Base-by-base conservation (phyloP, 495 filamentous ascomycete species). In the Friedmanniomyces endolithicus region DNA sequence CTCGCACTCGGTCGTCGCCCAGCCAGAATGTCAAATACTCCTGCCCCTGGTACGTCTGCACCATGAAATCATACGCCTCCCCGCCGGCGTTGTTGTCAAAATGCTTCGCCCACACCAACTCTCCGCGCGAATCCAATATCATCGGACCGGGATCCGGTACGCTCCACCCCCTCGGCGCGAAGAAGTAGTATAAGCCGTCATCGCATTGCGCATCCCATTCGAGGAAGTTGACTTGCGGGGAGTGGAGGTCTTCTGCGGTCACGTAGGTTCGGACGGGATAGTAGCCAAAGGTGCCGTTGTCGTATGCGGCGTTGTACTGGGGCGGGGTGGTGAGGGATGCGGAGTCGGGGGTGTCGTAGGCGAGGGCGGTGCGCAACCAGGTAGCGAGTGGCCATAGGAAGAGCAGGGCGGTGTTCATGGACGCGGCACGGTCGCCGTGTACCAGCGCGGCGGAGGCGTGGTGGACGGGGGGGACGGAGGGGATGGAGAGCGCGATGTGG, bases 11-110 rank as follows among this genome's bases (percentile, higher is more conserved):
- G 60, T 76, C 72, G 64, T 76, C 64, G 0, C 75, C 75, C 24
- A 67, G 64, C 77, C 75, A 78, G 50, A 77, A 78, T 0, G 74
- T 77, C 35, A 79, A 53, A 33, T 60, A 61, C 16, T 60, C 48
- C 43, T 60, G 23, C 41, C 50, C 61, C 24, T 60, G 23, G 31
- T 57, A 63, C 11, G 11, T 17, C 46, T 63, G 61, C 43, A 63
- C 53, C 53, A 23, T 49, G 17, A 63, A 57, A 46, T 63, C 54
- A 44, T 57, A 63, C 43, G 58, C 57, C 43, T 59, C 44, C 20
- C 61, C 61, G 19, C 37, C 37, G 17, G 16, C 6, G 3, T 41
- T 40, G 22, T 27, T 52, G 7, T 40, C 31, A 17, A 52, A 52
- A 11, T 43, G 50, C 6, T 52, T 40, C 34, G 31, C 34, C 50